Base-by-base conservation (phyloP, 306 rosid genomes). In the Hippophae tibetana region DNA sequence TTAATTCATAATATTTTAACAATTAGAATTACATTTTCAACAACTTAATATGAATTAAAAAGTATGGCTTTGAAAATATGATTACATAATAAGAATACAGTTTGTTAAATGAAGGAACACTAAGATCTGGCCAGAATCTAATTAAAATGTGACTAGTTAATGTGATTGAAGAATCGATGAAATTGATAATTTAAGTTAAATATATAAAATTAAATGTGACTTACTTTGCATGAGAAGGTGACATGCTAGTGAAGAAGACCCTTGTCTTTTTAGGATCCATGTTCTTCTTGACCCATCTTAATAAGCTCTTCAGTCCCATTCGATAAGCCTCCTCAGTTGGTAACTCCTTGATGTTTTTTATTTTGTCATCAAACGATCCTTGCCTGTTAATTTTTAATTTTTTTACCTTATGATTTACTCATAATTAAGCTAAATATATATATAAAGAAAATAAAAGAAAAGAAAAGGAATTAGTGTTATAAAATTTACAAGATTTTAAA, bases 211-310 rank as follows among this genome's bases (percentile, higher is more conserved):
- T 31, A 31, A 31, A 2, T 31, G 38, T 25, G n/a, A 64, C 78
- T 65, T 38, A 93, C 99, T 86, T 82, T 72, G 63, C 81, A 76
- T 93, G 99, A 65, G 97, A 69, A 66, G 99, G 99, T 42, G 99
- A 88, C 99, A 93, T 93, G 94, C 97, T 84, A n/a, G 99, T 79
- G 90, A 93, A 93, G 77, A 93, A 86, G 68, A 93, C 97, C 64
- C 97, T 83, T 3, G 97, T 80, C 68, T 77, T 88, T 65, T 82
- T 80, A 8, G 89, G 90, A 80, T 93, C 76, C 95, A 88, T 84
- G 51, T 88, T 93, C 61, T 73, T 72, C 66, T 68, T 69, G 57
- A 88, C 94, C 99, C 99, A 93, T 84, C 95, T 84, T 67, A 86
- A 72, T 95, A 84, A 78, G 47, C 90, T 86, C 66, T 82, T 93